Base-by-base conservation (phyloP, 2,329 filamentous ascomycete genomes). In the Phoma sp. region DNA sequence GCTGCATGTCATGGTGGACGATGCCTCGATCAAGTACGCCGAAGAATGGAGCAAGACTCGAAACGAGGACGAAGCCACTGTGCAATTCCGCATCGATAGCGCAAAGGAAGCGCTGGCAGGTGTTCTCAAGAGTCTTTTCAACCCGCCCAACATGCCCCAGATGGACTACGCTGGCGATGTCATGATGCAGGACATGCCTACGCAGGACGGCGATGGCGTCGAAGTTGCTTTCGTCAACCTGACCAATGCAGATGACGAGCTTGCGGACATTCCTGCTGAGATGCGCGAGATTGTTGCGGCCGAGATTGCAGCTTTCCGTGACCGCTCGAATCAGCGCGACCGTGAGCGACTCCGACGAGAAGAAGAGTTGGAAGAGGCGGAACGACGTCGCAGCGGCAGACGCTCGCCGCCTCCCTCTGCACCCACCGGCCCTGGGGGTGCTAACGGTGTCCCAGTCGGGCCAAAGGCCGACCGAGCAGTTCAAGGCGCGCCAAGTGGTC, bases 261-360 rank as follows among this genome's bases (percentile, higher is more conserved):
- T 99, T 39, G 89, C 93, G 18, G 95, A 99, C 67, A 97, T 99
- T 42, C 95, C 95, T 0, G 89, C 91, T 0, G 95, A 98, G 71
- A 96, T 96, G 91, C 88, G 95, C 23, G 95, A 96, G 71, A 93
- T 91, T 0, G 95, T 99, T 13, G 91, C 95, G 0, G 89, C 89
- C 52, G 96, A 99, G 73, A 99, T 99, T 67, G 88, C 91, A 0
- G 90, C 93, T 0, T 99, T 99, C 79, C 85, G 95, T 61, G 95
- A 99, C 62, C 85, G 93, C 18, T 97, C 93, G 64, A 96, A 87
- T 55, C 86, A 89, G 57, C 84, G 93, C 35, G 95, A 99, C 70
- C 79, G 96, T 69, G 95, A 99, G 74, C 89, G 95, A 3, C 78
- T 96, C 32, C 87, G 88, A 68, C 83, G 89, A 39, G 95, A 99